Percentiles rank a stretch among this genome's conserved stretches.
Conservation (phyloP, 768 basidiomycete species). For the Rickenella mellea region DNA sequence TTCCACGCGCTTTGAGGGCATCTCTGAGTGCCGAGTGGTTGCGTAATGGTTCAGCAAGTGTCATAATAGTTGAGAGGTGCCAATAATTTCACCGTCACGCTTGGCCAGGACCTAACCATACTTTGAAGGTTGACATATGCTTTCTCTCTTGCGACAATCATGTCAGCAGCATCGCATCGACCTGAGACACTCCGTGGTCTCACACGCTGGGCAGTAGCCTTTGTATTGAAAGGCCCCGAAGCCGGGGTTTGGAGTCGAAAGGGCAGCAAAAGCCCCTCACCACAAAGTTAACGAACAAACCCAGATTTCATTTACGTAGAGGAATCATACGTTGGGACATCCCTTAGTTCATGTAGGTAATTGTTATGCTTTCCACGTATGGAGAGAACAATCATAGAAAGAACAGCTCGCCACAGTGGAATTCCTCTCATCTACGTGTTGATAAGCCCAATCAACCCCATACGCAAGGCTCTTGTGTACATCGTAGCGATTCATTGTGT, state of each 20-base stretch:
- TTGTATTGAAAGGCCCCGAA: constrained; percentile 53
- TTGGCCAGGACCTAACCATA: not conserved
- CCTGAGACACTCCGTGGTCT: constrained; percentile 64
- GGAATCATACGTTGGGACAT: not conserved
- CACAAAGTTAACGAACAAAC: constrained; percentile 5
- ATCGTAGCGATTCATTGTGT: constrained; percentile 54
- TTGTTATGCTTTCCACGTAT: constrained; percentile 65
- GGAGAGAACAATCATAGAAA: constrained; percentile 86
- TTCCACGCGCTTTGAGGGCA: constrained; percentile 60
- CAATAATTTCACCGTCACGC: constrained; percentile 11
- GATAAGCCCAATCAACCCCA: constrained; percentile 82
- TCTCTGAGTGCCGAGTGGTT: constrained; percentile 49
- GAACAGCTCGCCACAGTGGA: constrained; percentile 81
- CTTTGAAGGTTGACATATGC: constrained; percentile 43
- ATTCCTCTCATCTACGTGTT: constrained; percentile 14
- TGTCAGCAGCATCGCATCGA: constrained; percentile 53
- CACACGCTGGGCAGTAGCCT: constrained; percentile 62
- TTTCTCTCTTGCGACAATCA: constrained; percentile 52
- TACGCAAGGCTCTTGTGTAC: constrained; percentile 81
- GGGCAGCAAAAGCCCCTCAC: constrained; percentile 6
- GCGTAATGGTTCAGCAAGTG: constrained; percentile 29
- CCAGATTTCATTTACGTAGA: not conserved
- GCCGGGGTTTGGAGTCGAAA: constrained; percentile 39
- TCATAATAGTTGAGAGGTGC: constrained; percentile 45
- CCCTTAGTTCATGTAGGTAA: not conserved